Evolutionary conservation across 306 rosid genomes (phyloP).

Genomic region (Quercus rubra): DNA sequence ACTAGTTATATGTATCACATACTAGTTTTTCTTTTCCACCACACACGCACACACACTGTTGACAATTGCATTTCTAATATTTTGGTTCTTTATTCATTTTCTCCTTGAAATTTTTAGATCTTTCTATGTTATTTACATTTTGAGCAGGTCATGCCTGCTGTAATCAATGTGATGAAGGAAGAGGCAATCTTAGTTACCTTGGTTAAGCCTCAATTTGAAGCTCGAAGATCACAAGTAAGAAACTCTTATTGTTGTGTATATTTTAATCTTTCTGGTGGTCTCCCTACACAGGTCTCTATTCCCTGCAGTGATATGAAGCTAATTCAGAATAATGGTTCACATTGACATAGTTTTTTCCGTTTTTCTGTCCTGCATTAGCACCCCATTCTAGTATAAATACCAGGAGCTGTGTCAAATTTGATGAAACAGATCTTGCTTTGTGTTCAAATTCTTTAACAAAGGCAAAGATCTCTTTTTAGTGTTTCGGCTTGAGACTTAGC

Average conservation of each 20-base stretch:
- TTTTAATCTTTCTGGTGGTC: not conserved
- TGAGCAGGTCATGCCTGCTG: slow-evolving; percentile 93
- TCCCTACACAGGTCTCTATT: not conserved
- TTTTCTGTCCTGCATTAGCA: not conserved
- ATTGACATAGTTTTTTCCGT: not conserved
- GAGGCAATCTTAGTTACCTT: slow-evolving; percentile 69
- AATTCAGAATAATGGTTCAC: not conserved
- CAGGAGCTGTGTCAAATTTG: too few species aligned
- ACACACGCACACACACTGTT: not conserved
- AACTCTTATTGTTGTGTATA: not conserved
- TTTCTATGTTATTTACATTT: slow-evolving; percentile 1
- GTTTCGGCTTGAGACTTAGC: not conserved
- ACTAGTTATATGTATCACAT: not conserved
- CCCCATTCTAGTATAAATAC: too few species aligned
- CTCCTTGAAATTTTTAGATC: not conserved
- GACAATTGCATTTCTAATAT: not conserved
- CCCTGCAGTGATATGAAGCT: slow-evolving; percentile 1
- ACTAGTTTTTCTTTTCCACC: not conserved
- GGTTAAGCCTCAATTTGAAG: slow-evolving; percentile 96
- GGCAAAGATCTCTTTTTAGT: not conserved
- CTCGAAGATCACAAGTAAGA: slow-evolving; percentile 82
- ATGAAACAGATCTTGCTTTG: too few species aligned
- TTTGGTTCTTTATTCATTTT: not conserved
- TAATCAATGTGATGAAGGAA: slow-evolving; percentile 77
- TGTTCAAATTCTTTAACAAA: too few species aligned